A percentile compares a stretch with the other conserved stretches of the same genome.
These are phyloP conservation scores for Agaricales sp. DNA, from an alignment of 1,284 basidiomycete genomes.

Conservation along the genomic window DNA sequence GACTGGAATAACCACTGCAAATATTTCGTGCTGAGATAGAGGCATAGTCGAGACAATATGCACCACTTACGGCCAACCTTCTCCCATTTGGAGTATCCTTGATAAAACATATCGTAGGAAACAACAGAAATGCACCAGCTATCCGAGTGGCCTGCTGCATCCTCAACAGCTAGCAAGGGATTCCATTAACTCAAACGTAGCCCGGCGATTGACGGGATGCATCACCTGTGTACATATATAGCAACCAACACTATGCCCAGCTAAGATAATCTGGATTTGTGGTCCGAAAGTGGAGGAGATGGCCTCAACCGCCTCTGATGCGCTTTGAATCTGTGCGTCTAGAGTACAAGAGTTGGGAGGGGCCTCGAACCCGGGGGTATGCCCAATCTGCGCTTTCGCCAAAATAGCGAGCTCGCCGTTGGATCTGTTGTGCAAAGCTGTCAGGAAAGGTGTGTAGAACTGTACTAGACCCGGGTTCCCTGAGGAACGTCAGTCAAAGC, in stretches of 20 bases:
- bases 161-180: slow-evolving; percentile 19
- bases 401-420: slow-evolving; percentile 32
- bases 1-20: slow-evolving; percentile 37
- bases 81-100: slow-evolving; percentile 44
- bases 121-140: slow-evolving; percentile 37
- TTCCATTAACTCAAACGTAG: too few species aligned
- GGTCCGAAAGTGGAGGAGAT: slow-evolving; percentile 23
- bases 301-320: slow-evolving; percentile 38
- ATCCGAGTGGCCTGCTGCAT: slow-evolving; percentile 30
- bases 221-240: slow-evolving; percentile 50
- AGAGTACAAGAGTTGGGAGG: slow-evolving; percentile 21
- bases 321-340: slow-evolving; percentile 34
- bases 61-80: slow-evolving; percentile 27
- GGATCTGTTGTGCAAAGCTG: slow-evolving; percentile 28
- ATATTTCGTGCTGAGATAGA: neutral
- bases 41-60: neutral
- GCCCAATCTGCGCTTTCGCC: slow-evolving; percentile 42
- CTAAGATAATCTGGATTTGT: slow-evolving; percentile 29
- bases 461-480: slow-evolving; percentile 53
- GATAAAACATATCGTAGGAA: slow-evolving; percentile 48
- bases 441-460: slow-evolving; percentile 49
- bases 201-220: too few species aligned
- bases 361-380: slow-evolving; percentile 28
- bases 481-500: too few species aligned
- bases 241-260: slow-evolving; percentile 51